A percentile compares a stretch with the other conserved stretches of the same genome.
phyloP scores from a whole-genome alignment of 768 basidiomycete species.

The Coprinopsis sp. region DNA sequence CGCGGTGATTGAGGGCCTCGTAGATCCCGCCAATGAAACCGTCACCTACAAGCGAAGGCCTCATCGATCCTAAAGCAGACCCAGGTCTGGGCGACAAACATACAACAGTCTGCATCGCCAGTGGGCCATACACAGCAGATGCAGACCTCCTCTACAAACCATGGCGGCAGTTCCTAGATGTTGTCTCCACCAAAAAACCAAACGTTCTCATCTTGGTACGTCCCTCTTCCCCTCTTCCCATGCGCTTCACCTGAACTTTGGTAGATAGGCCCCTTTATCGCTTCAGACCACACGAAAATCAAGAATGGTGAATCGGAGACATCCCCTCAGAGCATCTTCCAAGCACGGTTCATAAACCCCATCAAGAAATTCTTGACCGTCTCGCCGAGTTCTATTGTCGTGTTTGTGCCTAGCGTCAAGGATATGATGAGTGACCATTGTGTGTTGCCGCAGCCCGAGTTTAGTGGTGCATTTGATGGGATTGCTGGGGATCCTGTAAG shows the following conservation, averaged over 20 bases:
- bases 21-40: conserved; percentile 63
- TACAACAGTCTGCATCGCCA: conserved; percentile 66
- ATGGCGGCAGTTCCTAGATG: conserved; percentile 58
- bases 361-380: conserved; percentile 53
- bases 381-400: conserved; percentile 64
- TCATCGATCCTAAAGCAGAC: conserved; percentile 30
- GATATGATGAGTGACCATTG: conserved; percentile 77
- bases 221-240: conserved; percentile 3
- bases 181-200: conserved; percentile 62
- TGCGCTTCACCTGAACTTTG: not conserved
- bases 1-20: not conserved
- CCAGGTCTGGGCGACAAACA: conserved; percentile 38
- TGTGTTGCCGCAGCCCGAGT: conserved; percentile 79
- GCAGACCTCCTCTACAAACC: conserved; percentile 71
- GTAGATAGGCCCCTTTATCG: conserved; percentile 91
- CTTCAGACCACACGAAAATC: conserved; percentile 68
- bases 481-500: not conserved
- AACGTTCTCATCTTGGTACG: conserved; percentile 74
- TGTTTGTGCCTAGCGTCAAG: conserved; percentile 77
- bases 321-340: conserved; percentile 65
- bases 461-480: conserved; percentile 21
- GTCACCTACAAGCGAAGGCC: conserved; percentile 27
- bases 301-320: conserved; percentile 69
- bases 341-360: conserved; percentile 51
- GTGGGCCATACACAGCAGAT: conserved; percentile 85